Base-by-base conservation (phyloP, 257 asterid genomes). In the Solanum chmielewskii region DNA sequence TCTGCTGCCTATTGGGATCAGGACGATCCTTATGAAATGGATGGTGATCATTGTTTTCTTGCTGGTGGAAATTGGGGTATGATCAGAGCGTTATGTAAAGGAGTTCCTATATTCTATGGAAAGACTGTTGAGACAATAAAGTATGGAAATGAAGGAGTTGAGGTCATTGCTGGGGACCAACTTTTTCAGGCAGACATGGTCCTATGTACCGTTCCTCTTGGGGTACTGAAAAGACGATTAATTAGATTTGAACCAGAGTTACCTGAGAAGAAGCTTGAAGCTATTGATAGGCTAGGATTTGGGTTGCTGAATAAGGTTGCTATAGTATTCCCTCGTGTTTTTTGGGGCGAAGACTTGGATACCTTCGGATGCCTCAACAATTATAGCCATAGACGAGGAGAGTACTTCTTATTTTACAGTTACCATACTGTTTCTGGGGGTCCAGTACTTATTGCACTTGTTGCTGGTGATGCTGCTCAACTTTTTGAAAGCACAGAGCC, bases 391-490 rank as follows among this genome's bases (percentile, higher is more conserved):
- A 90, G 23, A 42, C 89, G 98, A 86, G 98, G 98, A 70, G 98
- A 94, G 81, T 95, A 93, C 86, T 95, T 95, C 86, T 89, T 95
- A 69, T 95, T 95, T 90, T 94, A 95, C 89, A 88, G 98, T 91
- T 95, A 95, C 90, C 98, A 95, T 89, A 95, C 96, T 21, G 98
- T 95, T 85, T 92, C 98, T 27, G 98, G 98, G 83, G 98, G 98
- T 76, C 93, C 98, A 3, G 94, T 93, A 21, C 98, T 94, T 80
- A 93, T 94, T 88, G 97, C 96, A 9, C 90, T 95, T 86, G 97
- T 95, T 87, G 98, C 98, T 29, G 98, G 98, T 69, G 96, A 93
- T 71, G 98, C 98, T 88, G 98, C 98, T 3, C 91, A 89, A 81
- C 81, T 88, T 73, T 94, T 95, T 88, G 98, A 95, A 93, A 29